Evolutionary conservation across 352 stramenopile species (phyloP), one percentile per base, ranked within the genome.

Genomic region (Phytophthora palmivora): DNA sequence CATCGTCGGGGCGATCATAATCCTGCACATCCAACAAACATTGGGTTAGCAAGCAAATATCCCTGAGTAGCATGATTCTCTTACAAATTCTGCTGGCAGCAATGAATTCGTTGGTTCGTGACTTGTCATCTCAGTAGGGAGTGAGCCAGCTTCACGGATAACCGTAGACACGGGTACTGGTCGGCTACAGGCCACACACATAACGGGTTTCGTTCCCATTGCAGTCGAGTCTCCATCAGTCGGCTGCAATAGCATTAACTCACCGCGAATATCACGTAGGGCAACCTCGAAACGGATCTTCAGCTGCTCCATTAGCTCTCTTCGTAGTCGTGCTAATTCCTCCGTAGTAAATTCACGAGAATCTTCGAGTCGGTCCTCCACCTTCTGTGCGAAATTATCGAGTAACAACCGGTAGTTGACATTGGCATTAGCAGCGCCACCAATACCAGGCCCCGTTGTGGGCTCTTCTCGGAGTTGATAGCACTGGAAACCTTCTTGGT

Each of bases 171-270:
- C 82, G 0, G 82, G 80, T 12, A 93, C 86, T 0, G 86, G 86
- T 0, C 84, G 81, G 52, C 84, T 93, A 51, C 86, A 93, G 4
- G 84, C 84, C 22, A 95, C 84, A 49, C 84, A 94, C 82, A 95
- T 92, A 21, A 91, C 76, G 0, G 84, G 82, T 42, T 91, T 93
- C 14, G 84, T 92, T 28, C 82, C 84, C 50, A 94, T 77, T 6
- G 87, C 82, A 4, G 87, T 94, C 38, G 84, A 87, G 36, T 92
- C 84, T 43, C 82, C 78, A 44, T 70, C 76, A n/a, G 57, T 67
- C 21, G 60, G 59, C 39, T 70, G 37, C 30, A 84, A 76, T n/a
- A 88, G 48, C 70, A 82, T 81, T 28, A 92, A 72, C 71, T 92
- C 81, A 36, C 67, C 74, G 19, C 84, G 79, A 43, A 93, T 53